phyloP scores from a whole-genome alignment of 2,329 filamentous ascomycete genomes.

The Fusarium hostae region DNA sequence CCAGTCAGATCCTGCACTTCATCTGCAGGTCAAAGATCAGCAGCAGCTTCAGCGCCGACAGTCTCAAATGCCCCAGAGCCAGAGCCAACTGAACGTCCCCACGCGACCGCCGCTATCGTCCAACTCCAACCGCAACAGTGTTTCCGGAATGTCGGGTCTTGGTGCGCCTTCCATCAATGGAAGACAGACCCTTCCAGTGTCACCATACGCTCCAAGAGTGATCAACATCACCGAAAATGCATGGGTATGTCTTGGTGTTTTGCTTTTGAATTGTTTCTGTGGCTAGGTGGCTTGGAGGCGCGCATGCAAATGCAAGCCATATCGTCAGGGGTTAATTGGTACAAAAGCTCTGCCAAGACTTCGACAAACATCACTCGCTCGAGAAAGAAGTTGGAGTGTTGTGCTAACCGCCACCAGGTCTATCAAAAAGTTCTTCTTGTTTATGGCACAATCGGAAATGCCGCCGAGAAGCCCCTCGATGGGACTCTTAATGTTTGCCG shows the following conservation, averaged over 20 bases:
- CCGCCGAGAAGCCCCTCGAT: constrained; percentile 74
- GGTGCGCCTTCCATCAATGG: constrained; percentile 66
- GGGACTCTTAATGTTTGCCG: constrained; percentile 83
- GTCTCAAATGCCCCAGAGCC: constrained; percentile 33
- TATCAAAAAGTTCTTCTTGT: constrained; percentile 91
- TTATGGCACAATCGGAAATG: constrained; percentile 82
- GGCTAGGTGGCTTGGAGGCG: constrained; percentile 19
- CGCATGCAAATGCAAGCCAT: constrained; percentile 26
- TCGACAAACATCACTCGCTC: background rate
- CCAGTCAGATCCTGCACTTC: constrained; percentile 71
- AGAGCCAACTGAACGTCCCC: constrained; percentile 40
- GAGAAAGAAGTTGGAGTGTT: background rate
- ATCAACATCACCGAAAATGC: constrained; percentile 82
- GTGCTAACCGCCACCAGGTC: constrained; percentile 66
- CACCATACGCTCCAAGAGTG: constrained; percentile 83
- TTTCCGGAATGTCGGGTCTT: constrained; percentile 71
- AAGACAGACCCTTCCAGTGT: constrained; percentile 70
- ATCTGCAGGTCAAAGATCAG: constrained; percentile 68
- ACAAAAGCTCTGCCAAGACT: constrained; percentile 17
- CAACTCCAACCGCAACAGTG: constrained; percentile 69
- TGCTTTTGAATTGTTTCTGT: constrained; percentile 19
- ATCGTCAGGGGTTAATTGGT: constrained; percentile 19
- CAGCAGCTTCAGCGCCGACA: constrained; percentile 34
- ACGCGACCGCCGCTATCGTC: constrained; percentile 54
- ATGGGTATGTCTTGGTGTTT: constrained; percentile 72